Evolutionary conservation across 345 rosid species (phyloP).

Genomic region (Eutrema japonicum): DNA sequence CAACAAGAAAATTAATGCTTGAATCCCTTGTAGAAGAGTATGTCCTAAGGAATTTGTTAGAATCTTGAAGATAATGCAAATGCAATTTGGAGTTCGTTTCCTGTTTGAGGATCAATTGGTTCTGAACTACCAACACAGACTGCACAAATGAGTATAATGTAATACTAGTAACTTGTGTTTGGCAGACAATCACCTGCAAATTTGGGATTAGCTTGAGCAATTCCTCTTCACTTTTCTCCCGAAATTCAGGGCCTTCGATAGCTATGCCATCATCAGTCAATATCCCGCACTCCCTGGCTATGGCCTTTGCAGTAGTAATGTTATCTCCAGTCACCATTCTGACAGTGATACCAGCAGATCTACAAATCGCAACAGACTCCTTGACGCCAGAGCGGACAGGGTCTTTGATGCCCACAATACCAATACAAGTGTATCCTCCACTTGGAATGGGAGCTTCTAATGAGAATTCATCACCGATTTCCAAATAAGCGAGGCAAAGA

Average conservation of each 20-base stretch:
- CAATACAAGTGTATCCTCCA: constrained; percentile 65
- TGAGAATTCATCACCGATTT: constrained; percentile 62
- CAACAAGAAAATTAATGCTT: constrained; percentile 35
- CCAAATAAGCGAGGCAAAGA: constrained; percentile 84
- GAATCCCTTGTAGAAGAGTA: constrained; percentile 5
- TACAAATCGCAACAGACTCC: constrained; percentile 83
- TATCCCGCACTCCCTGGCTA: constrained; percentile 89
- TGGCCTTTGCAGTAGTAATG: constrained; percentile 86
- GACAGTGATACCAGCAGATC: constrained; percentile 78
- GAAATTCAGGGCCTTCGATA: constrained; percentile 66
- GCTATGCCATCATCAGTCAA: constrained; percentile 65
- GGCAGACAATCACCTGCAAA: constrained; percentile 65
- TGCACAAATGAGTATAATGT: not conserved
- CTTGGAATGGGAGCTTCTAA: constrained; percentile 58
- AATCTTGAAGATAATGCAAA: not conserved
- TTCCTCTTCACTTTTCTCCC: constrained; percentile 57
- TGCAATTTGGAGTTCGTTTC: constrained; percentile 5
- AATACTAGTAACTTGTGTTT: constrained; percentile 12
- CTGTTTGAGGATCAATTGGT: constrained; percentile 2
- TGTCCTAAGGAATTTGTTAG: not conserved
- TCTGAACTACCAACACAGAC: constrained; percentile 20
- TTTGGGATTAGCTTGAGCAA: constrained; percentile 72
- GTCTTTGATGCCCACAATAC: constrained; percentile 87
- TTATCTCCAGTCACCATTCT: constrained; percentile 96
- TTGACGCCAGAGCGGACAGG: constrained; percentile 85